Evolutionary conservation across 78 protist genomes (phyloP).

Genomic region (Dictyostelium intermedium): DNA sequence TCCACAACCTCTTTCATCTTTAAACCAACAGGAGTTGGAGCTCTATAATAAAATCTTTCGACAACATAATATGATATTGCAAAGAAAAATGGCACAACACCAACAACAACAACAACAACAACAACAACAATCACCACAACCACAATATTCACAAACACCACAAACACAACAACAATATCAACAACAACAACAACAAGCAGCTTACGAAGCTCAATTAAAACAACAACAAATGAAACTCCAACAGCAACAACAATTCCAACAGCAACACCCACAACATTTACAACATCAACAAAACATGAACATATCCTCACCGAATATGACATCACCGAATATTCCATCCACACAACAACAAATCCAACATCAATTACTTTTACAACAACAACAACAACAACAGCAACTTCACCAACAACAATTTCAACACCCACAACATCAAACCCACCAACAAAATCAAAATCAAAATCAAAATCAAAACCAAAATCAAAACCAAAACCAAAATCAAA

Average conservation of each 20-base stretch:
- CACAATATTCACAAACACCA: neutral
- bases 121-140: neutral
- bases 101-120: neutral
- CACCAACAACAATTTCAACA: neutral
- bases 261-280: neutral
- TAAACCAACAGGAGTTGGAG: neutral
- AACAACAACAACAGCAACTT: neutral
- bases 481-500: neutral
- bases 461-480: neutral
- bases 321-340: neutral
- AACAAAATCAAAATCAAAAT: neutral
- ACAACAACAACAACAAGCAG: neutral
- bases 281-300: constrained; percentile 3
- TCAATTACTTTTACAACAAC: neutral
- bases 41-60: neutral
- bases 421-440: neutral
- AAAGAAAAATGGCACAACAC: neutral
- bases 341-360: constrained; percentile 9
- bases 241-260: neutral
- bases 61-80: neutral
- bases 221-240: neutral
- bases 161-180: neutral
- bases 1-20: neutral
- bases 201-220: neutral
- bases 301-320: neutral